Conservation (phyloP, 805 yeast species). For the Wickerhamiella cacticola region DNA sequence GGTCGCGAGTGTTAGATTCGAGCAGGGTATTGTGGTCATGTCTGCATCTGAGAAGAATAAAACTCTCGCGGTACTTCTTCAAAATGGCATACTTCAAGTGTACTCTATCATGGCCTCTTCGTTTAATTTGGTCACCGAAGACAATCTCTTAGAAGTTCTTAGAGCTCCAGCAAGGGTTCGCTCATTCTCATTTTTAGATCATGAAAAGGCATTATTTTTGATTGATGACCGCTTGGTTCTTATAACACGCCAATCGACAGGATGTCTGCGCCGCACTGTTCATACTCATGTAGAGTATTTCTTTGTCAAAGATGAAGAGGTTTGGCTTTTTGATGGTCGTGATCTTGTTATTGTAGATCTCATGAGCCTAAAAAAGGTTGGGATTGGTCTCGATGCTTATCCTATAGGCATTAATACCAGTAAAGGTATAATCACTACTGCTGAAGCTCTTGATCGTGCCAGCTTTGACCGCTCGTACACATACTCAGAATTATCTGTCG, state of each 20-base stretch:
- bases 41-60: slow-evolving; percentile 22
- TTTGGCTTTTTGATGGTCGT: slow-evolving; percentile 35
- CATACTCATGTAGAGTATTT: slow-evolving; percentile 31
- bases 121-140: slow-evolving; percentile 26
- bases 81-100: slow-evolving; percentile 25
- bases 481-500: slow-evolving; percentile 25
- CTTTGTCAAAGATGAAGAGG: slow-evolving; percentile 23
- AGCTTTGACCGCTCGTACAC: slow-evolving; percentile 28
- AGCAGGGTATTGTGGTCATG: slow-evolving; percentile 26
- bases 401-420: slow-evolving; percentile 38
- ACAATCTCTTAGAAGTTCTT: slow-evolving; percentile 29
- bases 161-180: slow-evolving; percentile 32
- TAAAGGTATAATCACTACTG: slow-evolving; percentile 39
- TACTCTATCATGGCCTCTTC: slow-evolving; percentile 16
- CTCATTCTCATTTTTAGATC: slow-evolving; percentile 22
- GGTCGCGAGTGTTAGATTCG: slow-evolving; percentile 24
- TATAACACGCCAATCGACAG: slow-evolving; percentile 2
- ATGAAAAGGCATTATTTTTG: slow-evolving; percentile 24
- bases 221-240: slow-evolving; percentile 31
- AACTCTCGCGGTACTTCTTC: slow-evolving; percentile 29
- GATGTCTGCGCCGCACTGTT: slow-evolving; percentile 24
- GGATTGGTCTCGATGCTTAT: slow-evolving; percentile 35
- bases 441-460: slow-evolving; percentile 35
- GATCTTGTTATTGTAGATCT: slow-evolving; percentile 23
- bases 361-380: slow-evolving; percentile 10